Conservation (phyloP, 23 red algal genomes). For the Agarophyton chilense region DNA sequence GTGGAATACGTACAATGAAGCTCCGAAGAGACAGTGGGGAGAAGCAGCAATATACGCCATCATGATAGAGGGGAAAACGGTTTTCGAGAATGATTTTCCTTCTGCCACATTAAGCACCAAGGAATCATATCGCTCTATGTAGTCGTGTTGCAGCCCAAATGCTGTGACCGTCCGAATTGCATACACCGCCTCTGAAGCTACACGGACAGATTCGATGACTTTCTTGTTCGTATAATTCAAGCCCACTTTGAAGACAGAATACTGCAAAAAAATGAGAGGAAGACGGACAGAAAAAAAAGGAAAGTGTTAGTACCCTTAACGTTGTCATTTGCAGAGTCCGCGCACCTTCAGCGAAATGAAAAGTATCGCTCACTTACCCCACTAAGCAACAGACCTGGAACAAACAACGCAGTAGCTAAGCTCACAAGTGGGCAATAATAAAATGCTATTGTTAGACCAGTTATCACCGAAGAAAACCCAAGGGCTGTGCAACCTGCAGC, state of each 20-base stretch:
- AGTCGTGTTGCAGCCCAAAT: constrained; percentile 57
- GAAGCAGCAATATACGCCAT: constrained; percentile 29
- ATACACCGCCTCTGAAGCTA: constrained; percentile 61
- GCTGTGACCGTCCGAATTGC: constrained; percentile 67
- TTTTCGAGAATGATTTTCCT: constrained; percentile 11
- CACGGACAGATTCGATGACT: constrained; percentile 25
- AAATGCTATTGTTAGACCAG: constrained; percentile 43
- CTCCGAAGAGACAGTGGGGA: neutral
- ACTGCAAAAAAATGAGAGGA: neutral
- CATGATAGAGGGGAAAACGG: constrained; percentile 3
- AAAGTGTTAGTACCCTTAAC: neutral
- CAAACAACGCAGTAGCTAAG: constrained; percentile 42
- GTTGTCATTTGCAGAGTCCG: neutral
- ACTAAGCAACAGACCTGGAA: constrained; percentile 25
- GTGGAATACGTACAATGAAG: constrained; percentile 27
- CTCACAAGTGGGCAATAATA: constrained; percentile 43
- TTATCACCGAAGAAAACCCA: constrained; percentile 25
- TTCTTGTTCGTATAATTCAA: constrained; percentile 15
- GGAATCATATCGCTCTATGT: constrained; percentile 27
- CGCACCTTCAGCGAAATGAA: no score
- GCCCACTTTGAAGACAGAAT: constrained; percentile 35
- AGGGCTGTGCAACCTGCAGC: constrained; percentile 19
- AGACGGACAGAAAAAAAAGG: neutral
- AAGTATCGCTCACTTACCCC: neutral
- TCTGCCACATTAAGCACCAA: neutral